These are phyloP conservation scores for Tuber indicum DNA, from an alignment of 495 filamentous ascomycete species.

Conservation along the genomic window DNA sequence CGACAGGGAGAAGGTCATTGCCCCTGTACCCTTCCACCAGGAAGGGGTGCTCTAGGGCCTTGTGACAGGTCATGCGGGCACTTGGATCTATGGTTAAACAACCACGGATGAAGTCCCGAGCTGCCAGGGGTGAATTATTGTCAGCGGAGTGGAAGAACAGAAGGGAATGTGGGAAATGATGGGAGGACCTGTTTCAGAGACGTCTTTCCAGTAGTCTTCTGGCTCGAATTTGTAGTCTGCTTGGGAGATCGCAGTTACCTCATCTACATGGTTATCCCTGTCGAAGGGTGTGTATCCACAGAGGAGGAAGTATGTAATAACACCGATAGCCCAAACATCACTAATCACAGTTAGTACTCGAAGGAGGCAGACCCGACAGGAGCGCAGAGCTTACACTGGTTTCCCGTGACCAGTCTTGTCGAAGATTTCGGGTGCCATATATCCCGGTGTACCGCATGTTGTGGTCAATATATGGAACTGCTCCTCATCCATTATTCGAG, in stretches of 20 bases:
- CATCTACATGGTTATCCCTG: conserved; percentile 92
- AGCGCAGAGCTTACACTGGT: conserved; percentile 55
- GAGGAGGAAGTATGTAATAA: conserved; percentile 91
- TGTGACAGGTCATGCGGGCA: conserved; percentile 86
- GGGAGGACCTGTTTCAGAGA: conserved; percentile 54
- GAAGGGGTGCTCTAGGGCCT: conserved; percentile 84
- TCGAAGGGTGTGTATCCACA: conserved; percentile 99
- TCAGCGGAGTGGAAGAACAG: not conserved
- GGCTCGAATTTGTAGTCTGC: conserved; percentile 97
- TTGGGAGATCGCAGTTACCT: conserved; percentile 97
- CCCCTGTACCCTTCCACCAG: conserved; percentile 54
- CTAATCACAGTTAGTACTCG: conserved; percentile 42
- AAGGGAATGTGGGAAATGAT: not conserved
- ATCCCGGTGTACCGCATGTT: conserved; percentile 94
- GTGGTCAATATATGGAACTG: conserved; percentile 97
- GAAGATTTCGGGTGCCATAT: conserved; percentile 85
- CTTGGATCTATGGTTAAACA: conserved; percentile 85
- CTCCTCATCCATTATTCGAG: conserved; percentile 97
- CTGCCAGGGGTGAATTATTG: conserved; percentile 39
- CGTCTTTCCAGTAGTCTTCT: conserved; percentile 89
- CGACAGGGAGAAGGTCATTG: conserved; percentile 76
- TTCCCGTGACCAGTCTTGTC: conserved; percentile 73
- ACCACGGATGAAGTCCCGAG: conserved; percentile 74
- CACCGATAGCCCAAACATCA: conserved; percentile 73
- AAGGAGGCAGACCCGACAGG: conserved; percentile 1